Percentiles rank a stretch among this genome's conserved stretches.
phyloP scores from a whole-genome alignment of 2,329 filamentous ascomycete genomes.

The Cercospora zeae-maydis region DNA sequence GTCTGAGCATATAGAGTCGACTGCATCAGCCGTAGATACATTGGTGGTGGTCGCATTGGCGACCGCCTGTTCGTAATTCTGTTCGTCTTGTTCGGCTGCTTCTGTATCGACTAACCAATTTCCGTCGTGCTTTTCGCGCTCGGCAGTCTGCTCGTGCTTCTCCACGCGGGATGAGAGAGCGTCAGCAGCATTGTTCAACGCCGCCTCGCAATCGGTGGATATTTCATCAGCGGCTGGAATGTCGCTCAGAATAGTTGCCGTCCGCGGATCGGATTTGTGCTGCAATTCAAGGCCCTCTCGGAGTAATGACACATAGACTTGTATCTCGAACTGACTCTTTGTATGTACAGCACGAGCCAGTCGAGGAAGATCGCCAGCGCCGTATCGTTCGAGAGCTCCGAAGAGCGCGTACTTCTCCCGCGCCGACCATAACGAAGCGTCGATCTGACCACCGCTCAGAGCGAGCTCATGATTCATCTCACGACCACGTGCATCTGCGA shows the following conservation, averaged over 20 bases:
- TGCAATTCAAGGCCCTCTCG: constrained; percentile 45
- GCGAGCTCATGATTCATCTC: not conserved
- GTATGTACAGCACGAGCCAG: constrained; percentile 63
- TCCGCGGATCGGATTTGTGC: constrained; percentile 37
- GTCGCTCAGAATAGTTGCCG: constrained; percentile 50
- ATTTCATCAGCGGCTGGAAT: constrained; percentile 72
- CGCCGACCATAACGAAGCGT: constrained; percentile 65
- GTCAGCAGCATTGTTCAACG: constrained; percentile 67
- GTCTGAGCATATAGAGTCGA: constrained; percentile 7
- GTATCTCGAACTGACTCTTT: constrained; percentile 73
- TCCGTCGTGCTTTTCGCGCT: constrained; percentile 58
- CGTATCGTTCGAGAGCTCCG: constrained; percentile 59
- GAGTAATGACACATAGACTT: constrained; percentile 64
- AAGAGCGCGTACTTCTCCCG: constrained; percentile 71
- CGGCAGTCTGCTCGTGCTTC: constrained; percentile 56
- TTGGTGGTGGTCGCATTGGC: not conserved
- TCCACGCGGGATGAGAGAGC: constrained; percentile 63
- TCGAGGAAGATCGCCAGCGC: constrained; percentile 57
- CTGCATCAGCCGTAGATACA: constrained; percentile 3
- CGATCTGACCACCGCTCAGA: constrained; percentile 56
- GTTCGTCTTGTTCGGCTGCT: constrained; percentile 35
- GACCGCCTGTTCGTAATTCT: not conserved
- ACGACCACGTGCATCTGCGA: constrained; percentile 43
- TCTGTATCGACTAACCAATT: constrained; percentile 61
- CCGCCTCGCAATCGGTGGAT: constrained; percentile 59